These are phyloP conservation scores for Durio zibethinus DNA, from an alignment of 345 rosid genomes.

Conservation along the genomic window DNA sequence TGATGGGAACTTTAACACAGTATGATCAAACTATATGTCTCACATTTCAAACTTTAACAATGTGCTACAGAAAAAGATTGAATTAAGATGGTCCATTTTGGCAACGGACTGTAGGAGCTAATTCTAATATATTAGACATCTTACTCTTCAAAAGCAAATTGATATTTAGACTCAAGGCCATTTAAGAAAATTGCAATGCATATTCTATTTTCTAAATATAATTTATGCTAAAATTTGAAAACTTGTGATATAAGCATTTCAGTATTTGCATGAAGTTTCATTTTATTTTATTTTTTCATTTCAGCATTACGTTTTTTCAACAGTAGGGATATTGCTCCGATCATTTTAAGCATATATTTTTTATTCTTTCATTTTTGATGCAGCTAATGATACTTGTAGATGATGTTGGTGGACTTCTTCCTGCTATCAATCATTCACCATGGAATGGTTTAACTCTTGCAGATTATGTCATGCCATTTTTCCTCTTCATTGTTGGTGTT, in stretches of 20 bases:
- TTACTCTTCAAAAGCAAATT: too few relatives aligned
- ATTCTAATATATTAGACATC: too few relatives aligned
- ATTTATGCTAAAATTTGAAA: too few relatives aligned
- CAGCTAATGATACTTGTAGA: slow-evolving; percentile 95
- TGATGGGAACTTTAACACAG: background rate
- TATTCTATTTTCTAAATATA: background rate
- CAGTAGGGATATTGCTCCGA: background rate
- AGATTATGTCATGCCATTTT: slow-evolving; percentile 92
- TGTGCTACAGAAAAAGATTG: too few relatives aligned
- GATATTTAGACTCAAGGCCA: too few relatives aligned
- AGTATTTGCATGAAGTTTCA: background rate
- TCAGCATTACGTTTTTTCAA: background rate
- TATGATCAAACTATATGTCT: background rate
- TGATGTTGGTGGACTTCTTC: slow-evolving; percentile 73
- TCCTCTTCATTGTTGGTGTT: slow-evolving; percentile 84
- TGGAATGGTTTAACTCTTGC: slow-evolving; percentile 90
- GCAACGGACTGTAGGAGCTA: too few relatives aligned
- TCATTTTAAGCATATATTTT: background rate
- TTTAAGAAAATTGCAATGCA: background rate
- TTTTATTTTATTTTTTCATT: background rate
- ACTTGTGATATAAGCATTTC: too few relatives aligned
- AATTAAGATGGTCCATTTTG: too few relatives aligned
- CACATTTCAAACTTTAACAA: too few relatives aligned
- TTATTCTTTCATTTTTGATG: slow-evolving; percentile 8
- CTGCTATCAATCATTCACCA: slow-evolving; percentile 83